A percentile compares a stretch with the other conserved stretches of the same genome.
Evolutionary conservation across 148 eudicot genomes (phyloP).

Genomic region (Rhododendron ferrugineum): DNA sequence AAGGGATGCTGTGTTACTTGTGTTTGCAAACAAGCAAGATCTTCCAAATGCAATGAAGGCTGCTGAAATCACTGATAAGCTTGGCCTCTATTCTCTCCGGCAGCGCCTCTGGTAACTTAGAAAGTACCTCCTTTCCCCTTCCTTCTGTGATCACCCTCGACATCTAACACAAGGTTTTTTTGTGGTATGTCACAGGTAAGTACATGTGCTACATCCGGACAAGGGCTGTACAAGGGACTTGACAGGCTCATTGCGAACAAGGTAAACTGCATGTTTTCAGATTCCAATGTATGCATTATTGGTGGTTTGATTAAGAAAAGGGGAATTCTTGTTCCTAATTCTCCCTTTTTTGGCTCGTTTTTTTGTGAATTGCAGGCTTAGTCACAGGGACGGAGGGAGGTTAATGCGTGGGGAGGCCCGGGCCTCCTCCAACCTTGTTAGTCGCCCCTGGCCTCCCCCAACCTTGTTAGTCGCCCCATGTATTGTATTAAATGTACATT

Average conservation of each 20-base stretch:
- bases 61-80: slow-evolving; percentile 8
- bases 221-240: background rate
- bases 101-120: slow-evolving; percentile 11
- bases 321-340: background rate
- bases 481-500: no score
- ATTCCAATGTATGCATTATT: background rate
- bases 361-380: no score
- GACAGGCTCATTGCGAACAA: slow-evolving; percentile 8
- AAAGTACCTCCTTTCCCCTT: background rate
- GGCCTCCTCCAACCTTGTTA: no score
- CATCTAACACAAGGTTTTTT: background rate
- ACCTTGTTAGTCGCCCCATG: no score
- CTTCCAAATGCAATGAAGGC: slow-evolving; percentile 19
- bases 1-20: slow-evolving; percentile 14
- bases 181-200: background rate
- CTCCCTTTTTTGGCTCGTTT: background rate
- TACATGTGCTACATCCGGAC: background rate
- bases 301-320: background rate
- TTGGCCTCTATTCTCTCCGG: slow-evolving; percentile 7
- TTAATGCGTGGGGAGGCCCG: no score
- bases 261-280: background rate
- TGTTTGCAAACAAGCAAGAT: slow-evolving; percentile 15
- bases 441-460: no score
- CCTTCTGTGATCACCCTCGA: background rate
- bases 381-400: no score